Percentiles rank a stretch among this genome's conserved stretches.
Conservation (phyloP, 768 basidiomycete genomes). For the Sutorius australiensis region DNA sequence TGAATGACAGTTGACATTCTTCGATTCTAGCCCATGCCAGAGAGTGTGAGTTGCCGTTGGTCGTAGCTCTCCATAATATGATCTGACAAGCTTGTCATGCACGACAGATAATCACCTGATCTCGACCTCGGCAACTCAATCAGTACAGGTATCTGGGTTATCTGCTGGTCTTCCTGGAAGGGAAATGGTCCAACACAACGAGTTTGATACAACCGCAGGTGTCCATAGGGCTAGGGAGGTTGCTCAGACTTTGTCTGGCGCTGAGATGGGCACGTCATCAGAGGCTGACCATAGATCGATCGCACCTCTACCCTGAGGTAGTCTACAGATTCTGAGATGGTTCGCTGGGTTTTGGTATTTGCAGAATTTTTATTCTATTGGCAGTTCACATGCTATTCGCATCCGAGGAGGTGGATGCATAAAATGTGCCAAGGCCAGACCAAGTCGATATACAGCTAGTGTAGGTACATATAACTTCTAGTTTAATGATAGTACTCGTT, state of each 20-base stretch:
- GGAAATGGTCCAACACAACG: neutral
- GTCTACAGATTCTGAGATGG: neutral
- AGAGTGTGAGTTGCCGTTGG: slow-evolving; percentile 54
- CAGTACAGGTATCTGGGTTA: slow-evolving; percentile 1
- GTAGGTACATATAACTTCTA: slow-evolving; percentile 28
- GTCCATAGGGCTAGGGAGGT: neutral
- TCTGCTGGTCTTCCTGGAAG: neutral
- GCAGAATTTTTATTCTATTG: neutral
- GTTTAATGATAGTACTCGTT: slow-evolving; percentile 24
- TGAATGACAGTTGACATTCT: slow-evolving; percentile 8
- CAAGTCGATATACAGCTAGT: slow-evolving; percentile 14
- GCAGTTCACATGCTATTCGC: neutral
- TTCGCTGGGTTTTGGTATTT: neutral
- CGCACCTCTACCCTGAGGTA: neutral
- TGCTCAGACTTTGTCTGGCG: neutral
- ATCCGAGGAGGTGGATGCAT: slow-evolving; percentile 1
- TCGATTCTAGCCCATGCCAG: slow-evolving; percentile 56
- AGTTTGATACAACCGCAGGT: neutral
- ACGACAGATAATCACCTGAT: slow-evolving; percentile 41
- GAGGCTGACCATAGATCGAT: slow-evolving; percentile 1
- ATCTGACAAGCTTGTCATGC: slow-evolving; percentile 4
- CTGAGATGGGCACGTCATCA: neutral
- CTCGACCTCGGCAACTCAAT: slow-evolving; percentile 1
- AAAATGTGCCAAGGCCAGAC: slow-evolving; percentile 1
- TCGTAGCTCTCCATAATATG: neutral